Base-by-base conservation (phyloP, 169 alveolate species). In the Amoebophrya sp. region DNA sequence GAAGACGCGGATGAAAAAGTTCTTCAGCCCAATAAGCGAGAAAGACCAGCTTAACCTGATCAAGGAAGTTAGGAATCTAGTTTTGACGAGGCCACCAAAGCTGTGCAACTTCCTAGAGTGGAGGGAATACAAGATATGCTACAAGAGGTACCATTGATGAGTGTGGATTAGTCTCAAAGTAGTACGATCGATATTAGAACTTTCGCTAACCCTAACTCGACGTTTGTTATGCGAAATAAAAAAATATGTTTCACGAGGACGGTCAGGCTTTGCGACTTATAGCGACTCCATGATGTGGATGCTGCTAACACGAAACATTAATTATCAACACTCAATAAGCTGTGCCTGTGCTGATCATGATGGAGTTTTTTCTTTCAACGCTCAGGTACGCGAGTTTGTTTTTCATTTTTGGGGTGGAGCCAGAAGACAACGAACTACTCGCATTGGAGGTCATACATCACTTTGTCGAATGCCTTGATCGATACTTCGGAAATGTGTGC, bases 401-500 rank as follows among this genome's bases (percentile, higher is more conserved):
- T 95, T 98, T 99, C 96, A 97, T 98, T n/a, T 97, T 98, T 18
- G 97, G 99, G 93, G 97, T 98, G 76, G 99, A 99, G 93, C 97
- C 97, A 89, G 98, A 97, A 33, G 99, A 98, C 93, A 99, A 99
- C 93, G 99, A 98, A 93, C 97, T 99, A 89, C 94, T 96, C 41
- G 96, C 98, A 38, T 96, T 98, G 76, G 99, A 98, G 94, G 94
- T 98, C 54, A 98, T 99, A 91, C 99, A 98, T 92, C 99, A 98
- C 92, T 98, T 96, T 93, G 99, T 99, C 39, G 99, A 99, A 96
- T 95, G 98, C 41, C 95, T 98, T 78, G 99, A 99, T 95, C 96
- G 98, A 89, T 98, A 99, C 94, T 99, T 99, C 95, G 99, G 99
- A 34, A 98, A 98, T 94, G 99, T 99, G 36, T 99, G 99, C 94